These are phyloP conservation scores for Penicillium chermesinum DNA, from an alignment of 495 filamentous ascomycete genomes.

Conservation along the genomic window DNA sequence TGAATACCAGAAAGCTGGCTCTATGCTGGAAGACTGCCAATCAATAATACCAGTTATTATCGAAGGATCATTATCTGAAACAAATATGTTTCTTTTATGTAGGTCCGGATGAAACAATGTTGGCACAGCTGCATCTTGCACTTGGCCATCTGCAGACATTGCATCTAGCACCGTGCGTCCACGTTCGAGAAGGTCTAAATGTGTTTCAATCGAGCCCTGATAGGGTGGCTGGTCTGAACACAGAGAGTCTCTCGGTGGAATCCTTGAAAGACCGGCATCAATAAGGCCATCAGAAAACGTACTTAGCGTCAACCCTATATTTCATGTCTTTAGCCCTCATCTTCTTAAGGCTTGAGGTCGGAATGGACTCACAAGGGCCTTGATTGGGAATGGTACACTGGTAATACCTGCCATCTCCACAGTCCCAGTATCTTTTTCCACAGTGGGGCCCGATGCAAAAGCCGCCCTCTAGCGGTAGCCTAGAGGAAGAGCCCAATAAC, in stretches of 20 bases:
- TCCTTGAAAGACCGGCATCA: conserved; percentile 31
- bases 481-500: conserved; percentile 11
- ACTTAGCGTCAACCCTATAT: conserved; percentile 25
- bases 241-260: conserved; percentile 20
- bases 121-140: conserved; percentile 29
- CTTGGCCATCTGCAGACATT: conserved; percentile 25
- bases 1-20: conserved; percentile 36
- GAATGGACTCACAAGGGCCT: conserved; percentile 34
- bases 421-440: conserved; percentile 33
- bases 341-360: conserved; percentile 1
- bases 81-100: conserved; percentile 41
- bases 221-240: conserved; percentile 11
- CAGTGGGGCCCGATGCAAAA: conserved; percentile 43
- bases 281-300: conserved; percentile 34
- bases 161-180: conserved; percentile 24
- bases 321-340: background rate
- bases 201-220: conserved; percentile 31
- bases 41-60: conserved; percentile 38
- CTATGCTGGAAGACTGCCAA: conserved; percentile 37
- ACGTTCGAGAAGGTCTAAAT: conserved; percentile 28
- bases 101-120: conserved; percentile 36
- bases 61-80: conserved; percentile 36
- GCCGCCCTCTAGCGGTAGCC: conserved; percentile 14
- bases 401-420: conserved; percentile 28
- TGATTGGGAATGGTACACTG: conserved; percentile 17